Evolutionary conservation across 2,329 filamentous ascomycete genomes (phyloP), one percentile per base, ranked within the genome.

Genomic region (Hirsutella thompsonii): DNA sequence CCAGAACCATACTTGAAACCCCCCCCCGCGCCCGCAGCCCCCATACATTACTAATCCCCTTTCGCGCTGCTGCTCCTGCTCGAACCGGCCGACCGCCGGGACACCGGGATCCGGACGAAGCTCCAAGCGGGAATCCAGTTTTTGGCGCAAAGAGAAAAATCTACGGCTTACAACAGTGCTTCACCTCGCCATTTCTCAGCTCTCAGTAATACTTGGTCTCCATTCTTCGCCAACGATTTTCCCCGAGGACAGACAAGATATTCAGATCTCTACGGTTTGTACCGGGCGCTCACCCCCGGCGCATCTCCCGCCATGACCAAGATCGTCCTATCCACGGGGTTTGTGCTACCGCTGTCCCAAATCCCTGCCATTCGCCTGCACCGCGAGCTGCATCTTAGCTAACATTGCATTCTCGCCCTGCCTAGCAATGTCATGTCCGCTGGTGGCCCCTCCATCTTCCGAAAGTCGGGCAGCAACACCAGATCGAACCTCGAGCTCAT

Each of bases 401-500:
- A 42, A 41, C 37, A 36, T 30, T n/a, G n/a, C n/a, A n/a, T n/a
- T n/a, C n/a, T 26, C 6, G 37, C 38, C 26, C 20, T 36, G 40
- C 16, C 38, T 52, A 77, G 74, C 56, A 95, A 94, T 68, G 83
- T 94, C 59, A 86, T 94, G 73, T 81, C 81, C 52, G 80, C 78
- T 47, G 84, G 85, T 42, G 84, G 85, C 43, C 83, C 84, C 43
- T 86, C 87, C 38, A 81, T 94, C 47, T 82, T 94, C 60, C 81
- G 86, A 47, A 85, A 84, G 54, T 78, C 81, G 14, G 74, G 80
- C 45, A 76, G 77, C 49, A 47, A 47, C 30, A 80, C 80, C 56
- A 87, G 89, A 58, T 95, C 90, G 41, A 96, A 96, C 59, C 80
- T 89, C 52, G 92, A 98, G 63, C 76, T 98, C 52, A 83, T 88